Conservation (phyloP, 2,329 filamentous ascomycete species). For the Clonostachys rosea region DNA sequence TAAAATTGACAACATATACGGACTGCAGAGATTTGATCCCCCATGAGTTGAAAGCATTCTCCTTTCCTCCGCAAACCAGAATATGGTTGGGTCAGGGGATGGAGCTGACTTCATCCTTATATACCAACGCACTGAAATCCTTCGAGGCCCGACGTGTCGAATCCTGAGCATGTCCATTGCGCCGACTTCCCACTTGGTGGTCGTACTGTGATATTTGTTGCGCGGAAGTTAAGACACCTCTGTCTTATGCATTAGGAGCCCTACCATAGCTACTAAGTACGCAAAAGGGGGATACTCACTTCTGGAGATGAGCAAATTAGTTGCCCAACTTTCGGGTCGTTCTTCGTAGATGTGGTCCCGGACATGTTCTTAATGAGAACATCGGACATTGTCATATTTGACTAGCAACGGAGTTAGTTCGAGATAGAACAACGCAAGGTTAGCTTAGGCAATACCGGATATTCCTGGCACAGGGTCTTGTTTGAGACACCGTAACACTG, state of each 20-base stretch:
- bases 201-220: conserved; percentile 10
- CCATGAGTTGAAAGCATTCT: no score
- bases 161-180: conserved; percentile 12
- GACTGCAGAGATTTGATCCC: no score
- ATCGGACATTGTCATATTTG: conserved; percentile 15
- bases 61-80: no score
- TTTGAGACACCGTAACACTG: conserved; percentile 13
- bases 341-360: conserved; percentile 17
- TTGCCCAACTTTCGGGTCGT: conserved; percentile 17
- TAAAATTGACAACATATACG: no score
- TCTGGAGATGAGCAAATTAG: conserved; percentile 19
- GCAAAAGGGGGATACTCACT: conserved; percentile 7
- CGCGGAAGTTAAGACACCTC: conserved; percentile 12
- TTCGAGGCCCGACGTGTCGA: conserved; percentile 8
- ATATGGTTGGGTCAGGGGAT: no score
- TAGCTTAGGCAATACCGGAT: not conserved
- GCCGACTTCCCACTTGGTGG: conserved; percentile 13
- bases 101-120: no score
- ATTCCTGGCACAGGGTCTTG: conserved; percentile 2
- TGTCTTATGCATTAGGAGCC: no score
- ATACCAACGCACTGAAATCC: no score
- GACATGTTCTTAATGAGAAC: conserved; percentile 17
- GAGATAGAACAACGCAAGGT: no score
- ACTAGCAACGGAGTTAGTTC: not conserved
- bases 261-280: no score